A percentile compares a stretch with the other conserved stretches of the same genome.
These are phyloP conservation scores for Gossypium trilobum DNA, from an alignment of 441 rosid genomes.

Conservation along the genomic window DNA sequence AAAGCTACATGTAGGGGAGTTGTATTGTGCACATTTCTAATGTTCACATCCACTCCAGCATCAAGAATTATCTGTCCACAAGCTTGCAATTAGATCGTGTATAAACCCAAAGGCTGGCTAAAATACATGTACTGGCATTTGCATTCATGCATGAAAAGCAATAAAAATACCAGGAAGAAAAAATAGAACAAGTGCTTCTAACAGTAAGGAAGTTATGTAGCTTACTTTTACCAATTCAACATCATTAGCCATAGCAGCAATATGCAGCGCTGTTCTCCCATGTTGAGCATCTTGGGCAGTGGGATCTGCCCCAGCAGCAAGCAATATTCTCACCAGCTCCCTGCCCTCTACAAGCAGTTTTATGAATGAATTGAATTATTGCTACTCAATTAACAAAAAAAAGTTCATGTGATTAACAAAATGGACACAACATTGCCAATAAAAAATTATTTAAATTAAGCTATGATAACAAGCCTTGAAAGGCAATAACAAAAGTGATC, in stretches of 20 bases:
- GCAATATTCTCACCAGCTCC: conserved; percentile 70
- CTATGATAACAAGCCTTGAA: not conserved
- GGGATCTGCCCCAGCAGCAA: conserved; percentile 92
- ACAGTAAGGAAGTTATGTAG: conserved; percentile 9
- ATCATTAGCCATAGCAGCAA: conserved; percentile 93
- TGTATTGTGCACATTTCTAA: conserved; percentile 75
- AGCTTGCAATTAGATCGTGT: conserved; percentile 13
- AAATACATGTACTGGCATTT: not conserved
- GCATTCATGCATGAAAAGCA: conserved; percentile 13
- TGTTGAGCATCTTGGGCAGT: conserved; percentile 82
- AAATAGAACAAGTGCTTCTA: not conserved
- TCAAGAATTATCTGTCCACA: conserved; percentile 71
- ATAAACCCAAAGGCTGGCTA: not conserved
- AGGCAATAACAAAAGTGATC: not conserved
- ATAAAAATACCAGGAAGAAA: not conserved
- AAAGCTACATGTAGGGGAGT: conserved; percentile 94
- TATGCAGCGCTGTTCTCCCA: conserved; percentile 87
- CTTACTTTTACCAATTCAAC: conserved; percentile 85
- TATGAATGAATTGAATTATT: conserved; percentile 11
- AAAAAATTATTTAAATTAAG: not conserved
- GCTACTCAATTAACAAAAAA: not conserved
- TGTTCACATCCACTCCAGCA: conserved; percentile 93
- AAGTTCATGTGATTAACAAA: not conserved
- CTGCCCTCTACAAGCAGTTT: conserved; percentile 69
- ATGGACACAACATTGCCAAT: conserved; percentile 1